Percentiles rank a stretch among this genome's conserved stretches.
Conservation (phyloP, 192 early-diverging fungal species). For the Backusella psychrophila region DNA sequence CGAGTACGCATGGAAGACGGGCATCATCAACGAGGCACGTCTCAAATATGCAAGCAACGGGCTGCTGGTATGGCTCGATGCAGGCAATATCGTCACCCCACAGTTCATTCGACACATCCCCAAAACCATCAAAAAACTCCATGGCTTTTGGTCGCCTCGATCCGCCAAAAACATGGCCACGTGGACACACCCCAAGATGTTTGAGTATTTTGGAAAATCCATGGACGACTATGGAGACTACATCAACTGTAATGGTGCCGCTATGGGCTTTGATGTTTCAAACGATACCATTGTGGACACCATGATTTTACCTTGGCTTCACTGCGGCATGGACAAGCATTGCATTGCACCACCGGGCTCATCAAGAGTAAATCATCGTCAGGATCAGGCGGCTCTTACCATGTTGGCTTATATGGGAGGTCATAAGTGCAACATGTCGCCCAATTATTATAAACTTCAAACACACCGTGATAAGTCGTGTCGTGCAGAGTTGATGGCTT, state of each 20-base stretch:
- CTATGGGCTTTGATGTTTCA: conserved; percentile 40
- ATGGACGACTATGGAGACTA: conserved; percentile 30
- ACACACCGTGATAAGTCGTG: conserved; percentile 23
- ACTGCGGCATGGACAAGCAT: conserved; percentile 38
- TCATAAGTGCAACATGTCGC: conserved; percentile 26
- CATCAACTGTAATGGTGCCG: conserved; percentile 50
- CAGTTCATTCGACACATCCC: conserved; percentile 48
- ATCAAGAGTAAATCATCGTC: conserved; percentile 46
- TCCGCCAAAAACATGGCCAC: conserved; percentile 31
- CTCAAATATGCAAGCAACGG: conserved; percentile 37
- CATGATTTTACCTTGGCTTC: conserved; percentile 43
- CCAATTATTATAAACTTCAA: conserved; percentile 16
- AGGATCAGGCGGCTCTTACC: conserved; percentile 53
- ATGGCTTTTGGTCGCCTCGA: conserved; percentile 52
- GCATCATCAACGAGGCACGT: conserved; percentile 49
- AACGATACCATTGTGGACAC: conserved; percentile 34
- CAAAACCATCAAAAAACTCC: conserved; percentile 30
- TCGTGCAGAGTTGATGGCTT: conserved; percentile 15
- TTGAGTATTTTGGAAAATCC: conserved; percentile 35
- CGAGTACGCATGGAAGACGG: conserved; percentile 58
- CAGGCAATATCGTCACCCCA: conserved; percentile 42
- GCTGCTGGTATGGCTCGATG: conserved; percentile 49
- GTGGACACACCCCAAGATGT: conserved; percentile 50
- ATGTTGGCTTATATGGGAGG: conserved; percentile 42
- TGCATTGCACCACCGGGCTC: conserved; percentile 55